Evolutionary conservation across 306 rosid species (phyloP).

Genomic region (Biancaea sappan): DNA sequence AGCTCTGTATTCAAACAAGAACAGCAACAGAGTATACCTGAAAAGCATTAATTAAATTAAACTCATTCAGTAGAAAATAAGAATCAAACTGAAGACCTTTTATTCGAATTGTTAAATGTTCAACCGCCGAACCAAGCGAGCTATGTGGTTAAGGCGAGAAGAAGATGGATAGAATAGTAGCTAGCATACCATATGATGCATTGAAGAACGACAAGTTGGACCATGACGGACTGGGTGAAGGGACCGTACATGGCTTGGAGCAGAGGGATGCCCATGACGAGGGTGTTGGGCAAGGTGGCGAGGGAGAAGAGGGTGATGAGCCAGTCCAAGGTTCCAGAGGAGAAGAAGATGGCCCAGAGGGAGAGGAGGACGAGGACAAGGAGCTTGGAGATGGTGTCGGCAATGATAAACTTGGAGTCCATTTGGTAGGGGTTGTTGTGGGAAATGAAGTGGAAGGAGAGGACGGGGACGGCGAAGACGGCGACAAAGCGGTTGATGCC

Average conservation of each 20-base stretch:
- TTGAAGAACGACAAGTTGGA: conserved; percentile 86
- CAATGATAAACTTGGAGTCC: conserved; percentile 71
- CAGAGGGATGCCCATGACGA: conserved; percentile 92
- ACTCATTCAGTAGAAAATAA: no score
- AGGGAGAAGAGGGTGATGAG: conserved; percentile 80
- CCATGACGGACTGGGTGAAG: conserved; percentile 72
- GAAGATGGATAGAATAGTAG: neutral
- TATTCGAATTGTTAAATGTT: no score
- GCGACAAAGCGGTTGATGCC: conserved; percentile 93
- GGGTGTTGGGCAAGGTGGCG: conserved; percentile 79
- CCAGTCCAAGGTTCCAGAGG: conserved; percentile 77
- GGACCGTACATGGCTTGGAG: conserved; percentile 93
- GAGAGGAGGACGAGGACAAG: conserved; percentile 55
- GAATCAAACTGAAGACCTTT: no score
- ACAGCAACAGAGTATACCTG: conserved; percentile 64
- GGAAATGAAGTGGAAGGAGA: conserved; percentile 89
- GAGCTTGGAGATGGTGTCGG: conserved; percentile 71
- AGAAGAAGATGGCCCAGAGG: conserved; percentile 56
- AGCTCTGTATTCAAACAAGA: conserved; percentile 78
- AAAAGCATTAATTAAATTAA: neutral
- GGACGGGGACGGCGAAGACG: conserved; percentile 80
- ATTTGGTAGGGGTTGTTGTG: conserved; percentile 76
- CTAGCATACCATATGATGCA: conserved; percentile 75
- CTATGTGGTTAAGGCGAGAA: neutral
- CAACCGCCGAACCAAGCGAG: neutral